Base-by-base conservation (phyloP, 495 filamentous ascomycete species). In the Podospora fimiseda region DNA sequence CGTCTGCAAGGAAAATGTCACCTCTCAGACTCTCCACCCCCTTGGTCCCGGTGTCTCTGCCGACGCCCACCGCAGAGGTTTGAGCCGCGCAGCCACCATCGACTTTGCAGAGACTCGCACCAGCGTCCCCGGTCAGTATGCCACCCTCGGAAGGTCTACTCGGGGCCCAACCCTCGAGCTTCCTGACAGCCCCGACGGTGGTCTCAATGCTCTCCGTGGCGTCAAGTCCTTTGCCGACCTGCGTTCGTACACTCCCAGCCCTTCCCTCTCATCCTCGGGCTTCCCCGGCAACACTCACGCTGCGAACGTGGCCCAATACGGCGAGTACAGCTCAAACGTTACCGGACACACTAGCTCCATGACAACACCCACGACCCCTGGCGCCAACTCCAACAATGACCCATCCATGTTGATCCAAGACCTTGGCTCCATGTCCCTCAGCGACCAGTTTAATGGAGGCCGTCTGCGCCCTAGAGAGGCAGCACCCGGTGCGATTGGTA, bases 211-310 rank as follows among this genome's bases (percentile, higher is more conserved):
- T 6, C 80, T 98, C n/a, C 87, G 93, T 19, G 87, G 87, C 24
- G 93, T 94, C 57, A 97, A 97, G 73, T 96, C 92, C 18, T 95
- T 95, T 65, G 93, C 92, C 41, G 93, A 98, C 67, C 73, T 98
- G 56, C 87, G 91, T 53, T 93, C 92, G 2, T 94, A 91, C 70
- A 95, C 91, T 8, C 93, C 93, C 13, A 96, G 92, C 52, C 92
- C 93, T 3, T 91, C 87, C 15, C 86, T 88, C 2, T 96, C 93
- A 3, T 86, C 87, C 11, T 87, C 56, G 11, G 65, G 53, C 15
- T 68, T 77, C 79, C 61, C 77, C 18, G 52, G 45, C 52, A 45
- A 42, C 45, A 23, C 51, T 21, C 60, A 82, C 53, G 85, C 84
- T 62, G 74, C 82, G 20, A 74, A 82, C 38, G 77, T 87, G 22